Evolutionary conservation across 257 asterid genomes (phyloP).

Genomic region (Avicennia marina): DNA sequence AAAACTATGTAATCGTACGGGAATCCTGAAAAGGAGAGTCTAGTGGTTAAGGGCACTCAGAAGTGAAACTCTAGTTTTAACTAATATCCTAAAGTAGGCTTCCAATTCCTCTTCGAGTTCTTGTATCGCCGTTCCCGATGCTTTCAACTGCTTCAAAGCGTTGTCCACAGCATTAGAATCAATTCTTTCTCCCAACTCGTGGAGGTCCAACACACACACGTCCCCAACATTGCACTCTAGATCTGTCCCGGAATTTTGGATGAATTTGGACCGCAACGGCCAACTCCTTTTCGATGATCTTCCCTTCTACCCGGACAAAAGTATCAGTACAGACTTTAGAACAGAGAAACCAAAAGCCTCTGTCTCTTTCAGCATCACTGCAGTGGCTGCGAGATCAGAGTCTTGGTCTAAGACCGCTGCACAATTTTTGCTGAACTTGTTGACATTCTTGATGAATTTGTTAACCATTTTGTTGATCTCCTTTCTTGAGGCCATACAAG

Average conservation of each 20-base stretch:
- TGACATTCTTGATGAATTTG: conserved; percentile 23
- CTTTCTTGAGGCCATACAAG: conserved; percentile 24
- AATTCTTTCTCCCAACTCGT: too few species aligned
- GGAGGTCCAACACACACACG: too few species aligned
- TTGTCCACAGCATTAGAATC: too few species aligned
- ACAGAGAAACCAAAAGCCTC: background rate
- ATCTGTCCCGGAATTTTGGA: background rate
- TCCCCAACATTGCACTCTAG: background rate
- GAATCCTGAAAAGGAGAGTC: background rate
- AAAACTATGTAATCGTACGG: background rate
- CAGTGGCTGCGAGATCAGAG: background rate
- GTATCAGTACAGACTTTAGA: conserved; percentile 19
- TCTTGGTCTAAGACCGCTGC: conserved; percentile 5
- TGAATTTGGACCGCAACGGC: conserved; percentile 29
- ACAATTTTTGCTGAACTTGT: conserved; percentile 9
- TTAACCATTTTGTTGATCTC: conserved; percentile 17
- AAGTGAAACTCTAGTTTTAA: conserved; percentile 31
- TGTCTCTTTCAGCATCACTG: conserved; percentile 18
- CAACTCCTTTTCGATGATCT: conserved; percentile 22
- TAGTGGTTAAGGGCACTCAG: conserved; percentile 28
- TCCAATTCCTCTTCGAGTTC: conserved; percentile 31
- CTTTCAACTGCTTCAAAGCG: conserved; percentile 22
- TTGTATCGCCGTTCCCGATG: conserved; percentile 18
- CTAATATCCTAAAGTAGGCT: conserved; percentile 19
- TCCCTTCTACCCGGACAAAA: conserved; percentile 24